Conservation (phyloP, 768 basidiomycete species). For the Pleurotus ostreatus region DNA sequence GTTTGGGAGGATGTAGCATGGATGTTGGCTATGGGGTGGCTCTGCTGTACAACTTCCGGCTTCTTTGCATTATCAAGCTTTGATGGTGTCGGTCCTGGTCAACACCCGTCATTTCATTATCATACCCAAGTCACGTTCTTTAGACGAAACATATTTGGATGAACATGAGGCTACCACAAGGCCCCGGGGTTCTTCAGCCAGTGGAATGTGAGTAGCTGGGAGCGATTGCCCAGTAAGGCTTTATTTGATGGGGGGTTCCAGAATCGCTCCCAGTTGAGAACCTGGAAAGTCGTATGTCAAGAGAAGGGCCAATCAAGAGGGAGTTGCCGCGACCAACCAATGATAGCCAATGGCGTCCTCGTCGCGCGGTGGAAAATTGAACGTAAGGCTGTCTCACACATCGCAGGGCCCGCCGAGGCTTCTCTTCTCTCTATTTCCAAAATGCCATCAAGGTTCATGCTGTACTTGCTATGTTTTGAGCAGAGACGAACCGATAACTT, state of each 20-base stretch:
- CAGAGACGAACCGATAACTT: neutral
- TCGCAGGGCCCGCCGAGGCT: neutral
- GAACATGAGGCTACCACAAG: slow-evolving; percentile 15
- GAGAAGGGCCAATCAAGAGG: neutral
- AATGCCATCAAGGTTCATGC: neutral
- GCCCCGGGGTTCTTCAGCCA: slow-evolving; percentile 8
- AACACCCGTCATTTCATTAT: neutral
- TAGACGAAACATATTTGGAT: neutral
- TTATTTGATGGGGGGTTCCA: slow-evolving; percentile 16
- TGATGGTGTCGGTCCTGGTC: neutral
- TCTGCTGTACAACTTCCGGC: neutral
- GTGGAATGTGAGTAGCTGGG: slow-evolving; percentile 10
- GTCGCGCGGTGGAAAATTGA: neutral
- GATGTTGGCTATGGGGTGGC: neutral
- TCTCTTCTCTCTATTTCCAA: too few relatives aligned
- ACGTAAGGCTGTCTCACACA: neutral
- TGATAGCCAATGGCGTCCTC: too few relatives aligned
- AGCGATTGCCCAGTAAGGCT: slow-evolving; percentile 16
- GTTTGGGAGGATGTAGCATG: neutral
- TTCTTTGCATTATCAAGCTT: neutral
- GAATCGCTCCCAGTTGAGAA: neutral
- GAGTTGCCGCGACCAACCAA: too few relatives aligned
- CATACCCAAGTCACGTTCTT: neutral
- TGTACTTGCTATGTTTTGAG: neutral
- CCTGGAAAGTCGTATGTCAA: neutral